Conservation (phyloP, 2,329 filamentous ascomycete genomes). For the Calonectria honghensis region DNA sequence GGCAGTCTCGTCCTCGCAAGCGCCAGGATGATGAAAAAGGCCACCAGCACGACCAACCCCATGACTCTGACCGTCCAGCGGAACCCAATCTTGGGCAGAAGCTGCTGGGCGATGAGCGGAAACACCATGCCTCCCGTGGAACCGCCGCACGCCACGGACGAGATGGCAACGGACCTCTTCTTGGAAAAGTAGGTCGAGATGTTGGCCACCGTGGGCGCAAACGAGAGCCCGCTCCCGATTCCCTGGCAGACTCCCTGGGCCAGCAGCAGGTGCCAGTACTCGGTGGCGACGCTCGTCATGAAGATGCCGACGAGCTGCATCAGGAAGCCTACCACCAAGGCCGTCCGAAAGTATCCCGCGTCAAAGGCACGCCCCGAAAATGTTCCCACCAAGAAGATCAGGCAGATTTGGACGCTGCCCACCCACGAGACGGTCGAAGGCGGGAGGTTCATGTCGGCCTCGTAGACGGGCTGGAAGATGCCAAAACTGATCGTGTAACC, state of each 20-base stretch:
- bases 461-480: conserved; percentile 64
- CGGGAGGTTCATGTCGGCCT: conserved; percentile 55
- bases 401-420: conserved; percentile 67
- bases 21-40: conserved; percentile 60
- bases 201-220: conserved; percentile 72
- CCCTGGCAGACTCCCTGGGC: conserved; percentile 75
- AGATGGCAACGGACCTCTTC: conserved; percentile 76
- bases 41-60: conserved; percentile 74
- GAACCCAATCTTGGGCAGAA: conserved; percentile 77
- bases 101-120: conserved; percentile 73
- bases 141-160: conserved; percentile 75
- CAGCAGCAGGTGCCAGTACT: conserved; percentile 70
- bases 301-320: conserved; percentile 69
- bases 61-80: conserved; percentile 78
- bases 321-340: conserved; percentile 59
- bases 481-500: conserved; percentile 64
- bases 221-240: conserved; percentile 72
- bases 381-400: conserved; percentile 64
- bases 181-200: conserved; percentile 76
- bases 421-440: conserved; percentile 68
- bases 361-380: conserved; percentile 66
- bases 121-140: conserved; percentile 79
- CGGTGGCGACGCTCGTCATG: conserved; percentile 64
- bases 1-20: conserved; percentile 70
- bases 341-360: conserved; percentile 61